Base-by-base conservation (phyloP, 2,329 filamentous ascomycete genomes). In the Pyrenophora graminea region DNA sequence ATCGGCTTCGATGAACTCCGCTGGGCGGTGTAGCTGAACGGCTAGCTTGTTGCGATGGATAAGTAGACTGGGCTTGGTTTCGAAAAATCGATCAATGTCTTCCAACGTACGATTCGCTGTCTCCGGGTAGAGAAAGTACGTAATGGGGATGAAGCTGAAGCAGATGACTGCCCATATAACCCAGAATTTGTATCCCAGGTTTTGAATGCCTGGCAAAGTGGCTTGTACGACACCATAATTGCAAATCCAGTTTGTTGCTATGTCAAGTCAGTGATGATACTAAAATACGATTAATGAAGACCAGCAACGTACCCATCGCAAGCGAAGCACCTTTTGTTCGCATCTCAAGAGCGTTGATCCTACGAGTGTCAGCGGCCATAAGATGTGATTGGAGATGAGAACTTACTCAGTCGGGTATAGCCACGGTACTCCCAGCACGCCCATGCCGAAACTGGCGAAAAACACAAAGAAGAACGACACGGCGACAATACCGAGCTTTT, bases 131-230 rank as follows among this genome's bases (percentile, higher is more conserved):
- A 82, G 72, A 51, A 79, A 71, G 60, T 77, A 82, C 4, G 80
- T 76, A 33, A 80, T 74, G 1, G 80, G 80, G 37, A 83, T 68
- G 47, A 83, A 81, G 15, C 73, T 70, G 32, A 77, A 79, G 68
- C 81, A 82, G 61, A 81, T 76, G n/a, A 76, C 74, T 2, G 80
- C 78, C 67, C 81, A 85, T 56, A 83, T 75, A 30, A 83, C 75
- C 69, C 78, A 84, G 45, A 79, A 83, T 46, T 76, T 77, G 74
- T 79, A 84, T 4, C 77, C 72, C 0, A 83, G 69, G 18, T 76
- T 78, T 18, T 75, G 66, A 15, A 71, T 67, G 4, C 67, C 69
- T 2, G 68, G 68, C 6, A 69, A 59, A 6, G 69, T 71, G 9
- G 66, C 67, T 53, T 71, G 66, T 0, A 71, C 68, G 13, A 71